These are phyloP conservation scores for Trichoderma asperellum DNA, from an alignment of 2,329 filamentous ascomycete species.

Conservation along the genomic window DNA sequence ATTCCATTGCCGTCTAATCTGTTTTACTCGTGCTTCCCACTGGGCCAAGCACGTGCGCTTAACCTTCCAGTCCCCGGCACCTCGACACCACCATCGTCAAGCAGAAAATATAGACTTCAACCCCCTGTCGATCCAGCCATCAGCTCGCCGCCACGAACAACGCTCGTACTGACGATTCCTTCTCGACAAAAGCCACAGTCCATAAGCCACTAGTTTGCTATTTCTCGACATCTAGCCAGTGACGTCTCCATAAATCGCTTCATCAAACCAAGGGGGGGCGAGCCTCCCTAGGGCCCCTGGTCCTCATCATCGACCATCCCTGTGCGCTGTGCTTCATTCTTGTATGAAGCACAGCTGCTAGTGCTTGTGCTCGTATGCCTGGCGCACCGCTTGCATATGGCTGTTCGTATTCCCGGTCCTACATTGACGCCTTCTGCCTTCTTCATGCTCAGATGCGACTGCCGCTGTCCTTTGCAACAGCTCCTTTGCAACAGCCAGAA, in stretches of 20 bases:
- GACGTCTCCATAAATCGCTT: slow-evolving; percentile 27
- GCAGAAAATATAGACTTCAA: slow-evolving; percentile 6
- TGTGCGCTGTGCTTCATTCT: slow-evolving; percentile 16
- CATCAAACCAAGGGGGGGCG: slow-evolving; percentile 26
- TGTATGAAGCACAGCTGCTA: slow-evolving; percentile 3
- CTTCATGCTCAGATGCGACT: slow-evolving; percentile 24
- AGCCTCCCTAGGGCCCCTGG: slow-evolving; percentile 26
- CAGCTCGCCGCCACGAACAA: not conserved
- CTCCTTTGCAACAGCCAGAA: slow-evolving; percentile 25
- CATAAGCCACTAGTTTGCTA: not conserved
- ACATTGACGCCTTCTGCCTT: slow-evolving; percentile 14
- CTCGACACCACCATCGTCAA: not conserved
- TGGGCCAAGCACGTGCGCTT: not conserved
- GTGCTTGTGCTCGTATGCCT: slow-evolving; percentile 10
- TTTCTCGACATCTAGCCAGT: slow-evolving; percentile 9
- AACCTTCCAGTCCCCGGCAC: not conserved
- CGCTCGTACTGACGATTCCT: not conserved
- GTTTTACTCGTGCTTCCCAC: not conserved
- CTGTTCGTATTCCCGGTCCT: not conserved
- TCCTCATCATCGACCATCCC: slow-evolving; percentile 17
- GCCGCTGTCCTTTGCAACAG: slow-evolving; percentile 11
- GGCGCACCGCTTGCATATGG: slow-evolving; percentile 13
- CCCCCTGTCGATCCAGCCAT: slow-evolving; percentile 16
- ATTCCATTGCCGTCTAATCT: not conserved
- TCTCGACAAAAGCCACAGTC: slow-evolving; percentile 5